Percentiles rank a stretch among this genome's conserved stretches.
Evolutionary conservation across 169 alveolate species (phyloP).

Genomic region (Plasmodium knowlesi): DNA sequence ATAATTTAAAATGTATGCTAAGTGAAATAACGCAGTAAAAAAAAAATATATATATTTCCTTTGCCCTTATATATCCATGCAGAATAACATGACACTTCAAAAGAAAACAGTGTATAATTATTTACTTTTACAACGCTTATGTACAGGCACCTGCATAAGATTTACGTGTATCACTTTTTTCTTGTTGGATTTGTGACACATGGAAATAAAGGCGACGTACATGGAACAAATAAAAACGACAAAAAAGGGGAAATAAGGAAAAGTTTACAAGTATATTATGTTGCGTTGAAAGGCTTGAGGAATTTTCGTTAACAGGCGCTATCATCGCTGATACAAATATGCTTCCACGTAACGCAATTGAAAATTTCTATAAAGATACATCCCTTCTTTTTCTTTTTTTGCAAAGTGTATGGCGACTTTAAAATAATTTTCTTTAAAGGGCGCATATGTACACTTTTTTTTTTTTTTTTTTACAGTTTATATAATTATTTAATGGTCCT

Average conservation of each 20-base stretch:
- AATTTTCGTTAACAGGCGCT: background rate
- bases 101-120: background rate
- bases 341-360: background rate
- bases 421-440: background rate
- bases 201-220: background rate
- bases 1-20: background rate
- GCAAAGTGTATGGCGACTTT: background rate
- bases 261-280: background rate
- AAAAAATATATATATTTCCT: background rate
- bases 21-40: background rate
- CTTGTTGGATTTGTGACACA: background rate
- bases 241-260: background rate
- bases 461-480: background rate
- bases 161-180: background rate
- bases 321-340: background rate
- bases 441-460: background rate
- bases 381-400: background rate
- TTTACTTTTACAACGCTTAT: background rate
- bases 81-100: background rate
- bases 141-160: background rate
- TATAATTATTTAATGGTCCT: background rate
- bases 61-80: background rate
- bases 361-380: background rate
- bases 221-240: background rate
- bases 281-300: background rate